Evolutionary conservation across 495 filamentous ascomycete genomes (phyloP), one percentile per base, ranked within the genome.

Genomic region (Aspergillus ellipticus): DNA sequence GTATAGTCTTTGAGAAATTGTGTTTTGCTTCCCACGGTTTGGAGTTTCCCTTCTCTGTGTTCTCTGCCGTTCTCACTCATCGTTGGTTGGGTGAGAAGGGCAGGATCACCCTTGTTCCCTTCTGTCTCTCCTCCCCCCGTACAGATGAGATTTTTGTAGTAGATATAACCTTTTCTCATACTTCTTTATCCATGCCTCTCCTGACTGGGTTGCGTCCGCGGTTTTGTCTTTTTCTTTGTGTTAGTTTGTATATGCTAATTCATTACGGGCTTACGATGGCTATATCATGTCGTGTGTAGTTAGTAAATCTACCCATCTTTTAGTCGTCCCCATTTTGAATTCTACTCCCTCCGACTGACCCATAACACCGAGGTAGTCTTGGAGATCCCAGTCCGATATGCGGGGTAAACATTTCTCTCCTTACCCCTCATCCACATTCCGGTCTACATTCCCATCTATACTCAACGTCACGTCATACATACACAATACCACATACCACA

Each of bases 131-230:
- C 56, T 58, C 50, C 35, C 65, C 50, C 35, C 65, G 62, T 59
- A 64, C 59, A 64, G 57, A 66, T 68, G 56, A 62, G 62, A 56
- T 64, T 65, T 60, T 55, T 57, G 58, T 68, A 65, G 70, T 74
- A 72, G 66, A 73, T 70, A 70, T 67, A 59, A 64, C 54, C 55
- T 69, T 68, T 65, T 61, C 57, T 43, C 29, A 16, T 41, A 28
- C 24, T 6, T 49, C 22, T 50, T 21, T 22, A 37, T 47, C 24
- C 24, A 66, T 51, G 64, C 66, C 56, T 70, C 65, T 69, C 64
- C 65, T 67, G 60, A 67, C 58, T 61, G 59, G 63, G 63, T 66
- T 66, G 63, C 66, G 60, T 64, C 66, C 56, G 9, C n/a, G 35
- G 35, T 13, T 13, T 37, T 39, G 50, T 51, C 58, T 53, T 62